These are phyloP conservation scores for Fusarium xylarioides DNA, from an alignment of 2,329 filamentous ascomycete genomes.

Conservation along the genomic window DNA sequence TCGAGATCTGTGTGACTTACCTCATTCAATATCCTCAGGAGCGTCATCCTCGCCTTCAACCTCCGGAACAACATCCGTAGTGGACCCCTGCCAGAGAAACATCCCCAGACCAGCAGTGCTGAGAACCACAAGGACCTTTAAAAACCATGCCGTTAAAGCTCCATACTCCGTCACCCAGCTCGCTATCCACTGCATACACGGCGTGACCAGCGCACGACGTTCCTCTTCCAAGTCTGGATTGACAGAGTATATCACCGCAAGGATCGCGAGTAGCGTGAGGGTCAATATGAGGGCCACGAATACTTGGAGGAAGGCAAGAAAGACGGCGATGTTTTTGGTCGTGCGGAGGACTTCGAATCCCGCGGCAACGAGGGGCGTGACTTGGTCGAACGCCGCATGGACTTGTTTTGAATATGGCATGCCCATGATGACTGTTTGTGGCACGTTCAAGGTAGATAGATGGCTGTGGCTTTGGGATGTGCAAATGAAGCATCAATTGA, in stretches of 20 bases:
- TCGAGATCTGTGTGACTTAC: background rate
- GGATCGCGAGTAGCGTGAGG: background rate
- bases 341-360: slow-evolving; percentile 15
- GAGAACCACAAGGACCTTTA: background rate
- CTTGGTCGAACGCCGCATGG: slow-evolving; percentile 9
- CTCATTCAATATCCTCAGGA: background rate
- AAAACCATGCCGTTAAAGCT: background rate
- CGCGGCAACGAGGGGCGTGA: slow-evolving; percentile 6
- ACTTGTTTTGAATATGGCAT: slow-evolving; percentile 22
- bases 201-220: background rate
- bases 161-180: slow-evolving; percentile 7
- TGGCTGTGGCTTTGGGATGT: rapidly evolving
- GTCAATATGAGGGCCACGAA: background rate
- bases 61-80: rapidly evolving
- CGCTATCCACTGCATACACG: slow-evolving; percentile 9
- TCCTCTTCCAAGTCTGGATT: slow-evolving; percentile 13
- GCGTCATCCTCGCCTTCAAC: background rate
- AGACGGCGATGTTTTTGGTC: slow-evolving; percentile 12
- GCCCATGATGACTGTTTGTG: background rate
- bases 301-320: background rate
- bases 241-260: slow-evolving; percentile 10
- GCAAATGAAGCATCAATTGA: background rate
- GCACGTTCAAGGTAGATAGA: rapidly evolving
- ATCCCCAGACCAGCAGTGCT: background rate
- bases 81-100: background rate